phyloP scores from a whole-genome alignment of 106 monocot genomes.

The Acorus calamus region DNA sequence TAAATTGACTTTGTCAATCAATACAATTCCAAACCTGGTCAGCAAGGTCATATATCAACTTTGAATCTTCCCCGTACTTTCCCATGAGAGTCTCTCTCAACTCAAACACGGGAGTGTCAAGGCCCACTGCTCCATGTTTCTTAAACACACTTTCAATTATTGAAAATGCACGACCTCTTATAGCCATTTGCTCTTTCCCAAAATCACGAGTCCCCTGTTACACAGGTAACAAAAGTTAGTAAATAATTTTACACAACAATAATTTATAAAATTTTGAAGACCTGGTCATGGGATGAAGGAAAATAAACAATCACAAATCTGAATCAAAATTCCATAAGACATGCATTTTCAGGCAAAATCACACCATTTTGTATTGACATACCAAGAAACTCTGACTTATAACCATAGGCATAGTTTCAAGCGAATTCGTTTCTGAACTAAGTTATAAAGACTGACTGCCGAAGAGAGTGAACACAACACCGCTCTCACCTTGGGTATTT shows the following conservation, averaged over 20 bases:
- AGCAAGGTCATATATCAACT: constrained; percentile 96
- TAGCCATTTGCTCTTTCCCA: constrained; percentile 93
- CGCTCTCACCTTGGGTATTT: constrained; percentile 88
- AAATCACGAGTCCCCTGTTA: constrained; percentile 92
- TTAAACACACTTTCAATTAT: constrained; percentile 77
- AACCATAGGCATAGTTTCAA: no score
- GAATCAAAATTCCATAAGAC: not conserved
- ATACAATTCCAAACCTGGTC: constrained; percentile 57
- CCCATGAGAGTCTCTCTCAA: constrained; percentile 96
- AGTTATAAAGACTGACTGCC: no score
- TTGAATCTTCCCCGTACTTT: constrained; percentile 99
- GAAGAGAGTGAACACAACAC: not conserved
- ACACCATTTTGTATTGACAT: no score
- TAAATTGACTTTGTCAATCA: no score
- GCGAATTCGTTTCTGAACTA: no score
- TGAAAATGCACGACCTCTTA: constrained; percentile 85
- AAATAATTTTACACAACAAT: no score
- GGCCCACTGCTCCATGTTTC: constrained; percentile 81
- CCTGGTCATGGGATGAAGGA: not conserved
- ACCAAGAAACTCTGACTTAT: no score
- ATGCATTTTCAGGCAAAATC: no score
- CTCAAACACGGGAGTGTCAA: constrained; percentile 98
- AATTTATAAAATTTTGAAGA: no score
- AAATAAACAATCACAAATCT: not conserved
- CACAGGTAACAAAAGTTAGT: no score